Percentiles rank a stretch among this genome's conserved stretches.
Conservation (phyloP, 352 stramenopile species). For the Globisporangium perplexum region DNA sequence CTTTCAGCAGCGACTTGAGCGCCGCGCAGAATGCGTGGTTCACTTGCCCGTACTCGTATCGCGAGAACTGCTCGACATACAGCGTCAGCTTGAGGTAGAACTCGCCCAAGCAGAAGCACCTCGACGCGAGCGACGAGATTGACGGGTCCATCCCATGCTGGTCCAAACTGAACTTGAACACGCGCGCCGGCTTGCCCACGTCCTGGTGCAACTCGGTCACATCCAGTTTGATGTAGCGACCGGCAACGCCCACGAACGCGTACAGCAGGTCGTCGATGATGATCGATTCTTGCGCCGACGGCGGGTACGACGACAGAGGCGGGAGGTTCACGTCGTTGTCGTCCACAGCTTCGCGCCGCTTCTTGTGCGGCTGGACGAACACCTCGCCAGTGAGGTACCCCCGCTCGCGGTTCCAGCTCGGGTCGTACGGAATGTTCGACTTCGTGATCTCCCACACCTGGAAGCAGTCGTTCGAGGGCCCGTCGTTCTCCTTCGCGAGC, state of each 20-base stretch:
- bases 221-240: slow-evolving; percentile 73
- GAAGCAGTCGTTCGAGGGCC: slow-evolving; percentile 31
- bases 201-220: slow-evolving; percentile 39
- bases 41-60: slow-evolving; percentile 92
- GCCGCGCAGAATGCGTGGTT: slow-evolving; percentile 92
- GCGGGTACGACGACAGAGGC: slow-evolving; percentile 66
- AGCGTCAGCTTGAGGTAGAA: slow-evolving; percentile 71
- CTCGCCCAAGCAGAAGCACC: slow-evolving; percentile 68
- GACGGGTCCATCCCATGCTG: slow-evolving; percentile 81
- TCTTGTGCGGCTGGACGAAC: slow-evolving; percentile 44
- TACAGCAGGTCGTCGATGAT: slow-evolving; percentile 84
- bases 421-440: slow-evolving; percentile 80
- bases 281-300: slow-evolving; percentile 72
- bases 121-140: slow-evolving; percentile 55
- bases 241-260: slow-evolving; percentile 72
- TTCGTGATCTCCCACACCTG: slow-evolving; percentile 86
- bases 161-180: slow-evolving; percentile 58
- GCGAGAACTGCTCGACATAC: slow-evolving; percentile 78
- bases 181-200: slow-evolving; percentile 17
- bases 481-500: slow-evolving; percentile 46
- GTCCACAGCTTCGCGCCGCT: slow-evolving; percentile 31
- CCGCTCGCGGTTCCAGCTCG: slow-evolving; percentile 77
- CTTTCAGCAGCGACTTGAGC: slow-evolving; percentile 88
- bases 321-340: slow-evolving; percentile 40
- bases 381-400: slow-evolving; percentile 72